Conservation (phyloP, 257 asterid species). For the Nicotiana obtusifolia region DNA sequence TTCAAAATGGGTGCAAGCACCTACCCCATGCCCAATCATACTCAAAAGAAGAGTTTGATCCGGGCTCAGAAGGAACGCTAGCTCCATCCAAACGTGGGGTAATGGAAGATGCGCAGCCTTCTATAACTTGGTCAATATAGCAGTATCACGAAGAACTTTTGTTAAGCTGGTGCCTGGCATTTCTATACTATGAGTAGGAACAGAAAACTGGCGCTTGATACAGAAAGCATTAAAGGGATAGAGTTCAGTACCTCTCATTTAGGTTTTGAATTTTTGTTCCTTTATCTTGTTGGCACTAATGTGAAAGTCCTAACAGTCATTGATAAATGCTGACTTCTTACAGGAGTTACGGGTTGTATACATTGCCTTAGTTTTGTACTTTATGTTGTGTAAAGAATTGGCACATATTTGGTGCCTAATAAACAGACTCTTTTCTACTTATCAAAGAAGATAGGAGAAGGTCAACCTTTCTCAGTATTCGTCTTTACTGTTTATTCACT, state of each 20-base stretch:
- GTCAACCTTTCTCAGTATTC: neutral
- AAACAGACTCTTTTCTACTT: neutral
- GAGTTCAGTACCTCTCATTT: neutral
- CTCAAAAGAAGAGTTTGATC: no score
- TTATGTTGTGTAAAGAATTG: neutral
- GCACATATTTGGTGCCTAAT: neutral
- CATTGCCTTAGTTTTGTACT: neutral
- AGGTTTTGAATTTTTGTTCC: neutral
- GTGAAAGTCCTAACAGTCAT: no score
- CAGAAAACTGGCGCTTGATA: neutral
- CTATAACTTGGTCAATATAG: neutral
- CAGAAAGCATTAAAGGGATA: neutral
- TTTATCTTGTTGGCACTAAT: no score
- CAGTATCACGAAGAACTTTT: neutral
- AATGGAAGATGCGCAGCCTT: neutral
- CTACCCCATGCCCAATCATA: neutral
- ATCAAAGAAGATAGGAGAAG: neutral
- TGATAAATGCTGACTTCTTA: neutral
- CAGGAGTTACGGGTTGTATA: neutral
- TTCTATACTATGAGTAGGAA: neutral
- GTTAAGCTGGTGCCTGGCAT: neutral
- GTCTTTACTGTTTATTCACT: neutral
- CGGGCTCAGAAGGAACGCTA: no score
- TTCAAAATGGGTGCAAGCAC: neutral
- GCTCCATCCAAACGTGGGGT: neutral